Evolutionary conservation across 2,329 filamentous ascomycete species (phyloP), one percentile per base, ranked within the genome.

Genomic region (Nemania sp.): DNA sequence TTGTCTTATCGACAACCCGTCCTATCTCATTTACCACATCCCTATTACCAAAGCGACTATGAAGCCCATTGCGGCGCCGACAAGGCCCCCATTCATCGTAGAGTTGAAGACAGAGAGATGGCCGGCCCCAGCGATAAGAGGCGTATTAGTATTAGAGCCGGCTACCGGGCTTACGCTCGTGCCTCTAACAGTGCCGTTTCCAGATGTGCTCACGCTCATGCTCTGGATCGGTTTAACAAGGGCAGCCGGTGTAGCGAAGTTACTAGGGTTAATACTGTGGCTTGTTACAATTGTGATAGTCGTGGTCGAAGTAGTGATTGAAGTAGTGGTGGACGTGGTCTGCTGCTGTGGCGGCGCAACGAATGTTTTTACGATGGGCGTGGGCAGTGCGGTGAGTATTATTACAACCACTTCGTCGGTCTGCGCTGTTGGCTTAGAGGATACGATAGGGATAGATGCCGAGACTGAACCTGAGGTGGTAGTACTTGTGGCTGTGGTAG

Each of bases 281-380:
- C n/a, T n/a, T n/a, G n/a, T n/a, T n/a, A n/a, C n/a, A n/a, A n/a
- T n/a, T n/a, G n/a, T n/a, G n/a, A n/a, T n/a, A n/a, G n/a, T n/a
- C n/a, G n/a, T n/a, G n/a, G n/a, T n/a, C n/a, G n/a, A n/a, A n/a
- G n/a, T n/a, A n/a, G n/a, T n/a, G n/a, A n/a, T n/a, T n/a, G n/a
- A n/a, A n/a, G n/a, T n/a, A n/a, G n/a, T n/a, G n/a, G n/a, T n/a
- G n/a, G n/a, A n/a, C n/a, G n/a, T n/a, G n/a, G n/a, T n/a, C n/a
- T n/a, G n/a, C n/a, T n/a, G n/a, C n/a, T n/a, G n/a, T n/a, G n/a
- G n/a, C 8, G 49, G 53, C 5, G 42, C 33, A 12, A 40, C 26
- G 24, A 56, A 56, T 4, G 54, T 54, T 7, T 41, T 34, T 1
- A 39, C 31, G 9, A 57, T 17, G 14, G 54, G 50, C 6, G 54